Percentiles rank a stretch among this genome's conserved stretches.
Evolutionary conservation across 208 protist genomes (phyloP).

Genomic region (Leishmania gerbilli): DNA sequence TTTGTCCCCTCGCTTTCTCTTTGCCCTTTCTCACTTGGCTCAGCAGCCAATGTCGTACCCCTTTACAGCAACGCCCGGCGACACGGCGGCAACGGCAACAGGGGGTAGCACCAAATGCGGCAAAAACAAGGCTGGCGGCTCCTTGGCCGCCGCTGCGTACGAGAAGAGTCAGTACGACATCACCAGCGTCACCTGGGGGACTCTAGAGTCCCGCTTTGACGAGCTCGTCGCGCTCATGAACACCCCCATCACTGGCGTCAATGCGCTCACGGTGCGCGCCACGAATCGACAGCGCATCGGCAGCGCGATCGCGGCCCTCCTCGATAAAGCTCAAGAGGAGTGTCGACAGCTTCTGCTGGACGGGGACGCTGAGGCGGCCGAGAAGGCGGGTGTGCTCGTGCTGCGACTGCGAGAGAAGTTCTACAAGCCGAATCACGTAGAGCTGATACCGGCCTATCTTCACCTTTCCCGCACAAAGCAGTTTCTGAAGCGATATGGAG

Average conservation of each 20-base stretch:
- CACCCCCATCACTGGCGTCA: slow-evolving; percentile 63
- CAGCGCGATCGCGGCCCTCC: slow-evolving; percentile 53
- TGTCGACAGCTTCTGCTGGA: slow-evolving; percentile 67
- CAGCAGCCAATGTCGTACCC: neutral
- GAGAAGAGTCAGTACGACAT: slow-evolving; percentile 56
- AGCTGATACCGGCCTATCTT: slow-evolving; percentile 82
- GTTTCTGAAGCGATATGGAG: slow-evolving; percentile 76
- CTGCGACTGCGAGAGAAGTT: slow-evolving; percentile 79
- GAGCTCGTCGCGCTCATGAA: slow-evolving; percentile 75
- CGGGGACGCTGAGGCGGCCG: slow-evolving; percentile 74
- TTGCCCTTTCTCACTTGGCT: neutral
- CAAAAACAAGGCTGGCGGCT: neutral
- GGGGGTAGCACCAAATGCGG: neutral
- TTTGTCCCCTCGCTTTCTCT: neutral
- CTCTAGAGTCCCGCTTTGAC: slow-evolving; percentile 69
- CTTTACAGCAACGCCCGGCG: neutral
- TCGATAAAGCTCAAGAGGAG: slow-evolving; percentile 77
- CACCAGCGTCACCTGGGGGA: slow-evolving; percentile 58
- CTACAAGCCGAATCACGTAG: slow-evolving; percentile 62
- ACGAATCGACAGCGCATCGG: slow-evolving; percentile 60
- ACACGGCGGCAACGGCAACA: neutral
- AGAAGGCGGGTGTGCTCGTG: slow-evolving; percentile 78
- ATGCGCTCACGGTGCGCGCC: slow-evolving; percentile 58
- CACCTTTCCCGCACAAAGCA: slow-evolving; percentile 88
- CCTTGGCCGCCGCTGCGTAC: neutral